These are phyloP conservation scores for Ogataea parapolymorpha DNA, from an alignment of 805 yeast genomes.

Conservation along the genomic window DNA sequence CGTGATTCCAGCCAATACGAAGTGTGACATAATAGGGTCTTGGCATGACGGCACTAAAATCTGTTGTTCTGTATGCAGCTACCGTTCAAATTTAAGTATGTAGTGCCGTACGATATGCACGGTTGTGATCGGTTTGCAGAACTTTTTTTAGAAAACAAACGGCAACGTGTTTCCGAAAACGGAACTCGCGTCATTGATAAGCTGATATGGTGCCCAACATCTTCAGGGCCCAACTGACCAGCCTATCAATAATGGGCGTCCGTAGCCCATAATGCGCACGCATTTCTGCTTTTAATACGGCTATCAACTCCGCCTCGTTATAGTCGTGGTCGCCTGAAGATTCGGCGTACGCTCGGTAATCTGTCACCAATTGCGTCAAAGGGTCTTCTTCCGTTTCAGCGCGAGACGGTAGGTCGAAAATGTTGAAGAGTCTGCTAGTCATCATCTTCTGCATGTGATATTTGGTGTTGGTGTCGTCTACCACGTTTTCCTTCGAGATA, in stretches of 20 bases:
- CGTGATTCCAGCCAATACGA: background rate
- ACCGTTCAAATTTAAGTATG: background rate
- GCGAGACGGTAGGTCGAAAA: slow-evolving; percentile 12
- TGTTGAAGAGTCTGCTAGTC: slow-evolving; percentile 13
- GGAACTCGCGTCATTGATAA: slow-evolving; percentile 7
- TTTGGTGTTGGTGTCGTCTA: slow-evolving; percentile 8
- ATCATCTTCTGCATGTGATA: slow-evolving; percentile 13
- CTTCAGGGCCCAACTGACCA: slow-evolving; percentile 1
- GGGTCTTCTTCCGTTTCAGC: background rate
- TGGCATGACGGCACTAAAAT: background rate
- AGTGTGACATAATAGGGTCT: slow-evolving; percentile 3
- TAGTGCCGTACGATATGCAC: background rate
- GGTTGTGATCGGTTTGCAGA: background rate
- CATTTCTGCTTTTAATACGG: background rate
- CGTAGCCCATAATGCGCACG: slow-evolving; percentile 2
- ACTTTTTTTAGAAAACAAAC: background rate
- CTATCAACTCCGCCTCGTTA: background rate
- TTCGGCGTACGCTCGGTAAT: slow-evolving; percentile 1
- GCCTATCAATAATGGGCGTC: background rate
- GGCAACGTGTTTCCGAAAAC: background rate
- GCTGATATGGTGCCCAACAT: background rate
- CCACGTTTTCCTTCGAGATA: slow-evolving; percentile 9
- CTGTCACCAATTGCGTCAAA: background rate
- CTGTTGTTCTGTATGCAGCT: slow-evolving; percentile 1
- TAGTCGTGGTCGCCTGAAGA: background rate